These are phyloP conservation scores for Fusarium duplospermum DNA, from an alignment of 2,329 filamentous ascomycete species.

Conservation along the genomic window DNA sequence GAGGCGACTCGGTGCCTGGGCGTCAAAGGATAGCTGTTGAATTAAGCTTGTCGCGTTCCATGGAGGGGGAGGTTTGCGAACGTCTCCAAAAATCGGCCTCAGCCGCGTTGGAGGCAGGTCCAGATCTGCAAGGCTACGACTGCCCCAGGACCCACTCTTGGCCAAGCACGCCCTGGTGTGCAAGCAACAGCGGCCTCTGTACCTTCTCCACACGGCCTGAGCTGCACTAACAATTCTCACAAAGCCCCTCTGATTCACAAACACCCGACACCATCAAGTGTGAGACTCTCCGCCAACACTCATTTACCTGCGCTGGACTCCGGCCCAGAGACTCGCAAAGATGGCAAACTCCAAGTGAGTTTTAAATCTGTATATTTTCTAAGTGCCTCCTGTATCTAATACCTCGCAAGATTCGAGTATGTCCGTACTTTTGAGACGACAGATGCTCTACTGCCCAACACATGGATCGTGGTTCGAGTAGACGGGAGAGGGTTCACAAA, in stretches of 20 bases:
- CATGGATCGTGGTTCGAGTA: conserved; percentile 94
- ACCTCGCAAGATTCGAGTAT: conserved; percentile 82
- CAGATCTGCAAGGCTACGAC: conserved; percentile 50
- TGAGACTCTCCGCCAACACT: conserved; percentile 1
- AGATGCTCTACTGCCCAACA: conserved; percentile 85
- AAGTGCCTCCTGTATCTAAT: conserved; percentile 23
- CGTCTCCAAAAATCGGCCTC: conserved; percentile 36
- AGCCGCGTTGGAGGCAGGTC: conserved; percentile 39
- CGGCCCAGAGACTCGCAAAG: conserved; percentile 14
- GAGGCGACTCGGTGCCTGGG: not conserved
- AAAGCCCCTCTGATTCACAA: conserved; percentile 35
- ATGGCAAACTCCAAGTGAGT: conserved; percentile 69
- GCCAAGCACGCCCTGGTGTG: conserved; percentile 21
- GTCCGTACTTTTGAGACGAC: conserved; percentile 89
- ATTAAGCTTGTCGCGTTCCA: conserved; percentile 30
- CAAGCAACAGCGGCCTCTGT: conserved; percentile 13
- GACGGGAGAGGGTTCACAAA: conserved; percentile 97
- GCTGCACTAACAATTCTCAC: conserved; percentile 46
- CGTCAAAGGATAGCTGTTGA: conserved; percentile 3
- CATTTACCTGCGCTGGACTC: conserved; percentile 2
- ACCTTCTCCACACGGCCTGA: conserved; percentile 22
- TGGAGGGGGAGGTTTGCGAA: conserved; percentile 32
- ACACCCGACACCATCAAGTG: conserved; percentile 21
- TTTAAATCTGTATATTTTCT: not conserved
- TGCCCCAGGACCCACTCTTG: not conserved